Conservation (phyloP, 768 basidiomycete species). For the Leccinellum albellum region DNA sequence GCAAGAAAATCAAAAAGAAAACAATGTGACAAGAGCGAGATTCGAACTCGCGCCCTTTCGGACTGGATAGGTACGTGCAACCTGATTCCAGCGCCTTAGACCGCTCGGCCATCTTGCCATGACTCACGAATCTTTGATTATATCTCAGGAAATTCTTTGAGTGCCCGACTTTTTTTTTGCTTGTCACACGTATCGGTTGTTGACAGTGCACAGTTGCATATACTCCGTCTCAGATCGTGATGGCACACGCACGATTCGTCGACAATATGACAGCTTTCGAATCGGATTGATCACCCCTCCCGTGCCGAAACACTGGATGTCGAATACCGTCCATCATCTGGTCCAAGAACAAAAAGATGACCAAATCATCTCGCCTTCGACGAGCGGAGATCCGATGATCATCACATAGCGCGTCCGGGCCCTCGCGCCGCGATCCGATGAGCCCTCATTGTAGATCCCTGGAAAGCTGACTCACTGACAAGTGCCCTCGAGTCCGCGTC, state of each 20-base stretch:
- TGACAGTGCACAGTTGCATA: too few species aligned
- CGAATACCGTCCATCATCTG: neutral
- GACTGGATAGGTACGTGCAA: constrained; percentile 16
- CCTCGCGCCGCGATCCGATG: neutral
- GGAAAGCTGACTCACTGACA: neutral
- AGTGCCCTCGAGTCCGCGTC: neutral
- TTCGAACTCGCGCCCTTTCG: constrained; percentile 35
- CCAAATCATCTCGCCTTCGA: too few species aligned
- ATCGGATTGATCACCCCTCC: neutral
- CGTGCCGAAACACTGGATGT: neutral
- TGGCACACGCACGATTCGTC: neutral
- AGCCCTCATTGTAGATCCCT: neutral
- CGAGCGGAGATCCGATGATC: neutral
- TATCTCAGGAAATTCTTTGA: neutral
- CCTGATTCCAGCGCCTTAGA: constrained; percentile 60
- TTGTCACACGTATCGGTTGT: too few species aligned
- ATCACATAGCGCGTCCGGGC: neutral
- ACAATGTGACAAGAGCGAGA: constrained; percentile 33
- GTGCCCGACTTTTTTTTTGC: too few species aligned
- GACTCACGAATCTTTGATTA: neutral
- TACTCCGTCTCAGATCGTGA: neutral
- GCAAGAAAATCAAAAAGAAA: constrained; percentile 6
- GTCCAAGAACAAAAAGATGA: neutral
- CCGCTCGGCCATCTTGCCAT: constrained; percentile 53
- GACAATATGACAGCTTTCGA: neutral